Evolutionary conservation across 352 stramenopile genomes (phyloP).

Genomic region (Globisporangium nagaii): DNA sequence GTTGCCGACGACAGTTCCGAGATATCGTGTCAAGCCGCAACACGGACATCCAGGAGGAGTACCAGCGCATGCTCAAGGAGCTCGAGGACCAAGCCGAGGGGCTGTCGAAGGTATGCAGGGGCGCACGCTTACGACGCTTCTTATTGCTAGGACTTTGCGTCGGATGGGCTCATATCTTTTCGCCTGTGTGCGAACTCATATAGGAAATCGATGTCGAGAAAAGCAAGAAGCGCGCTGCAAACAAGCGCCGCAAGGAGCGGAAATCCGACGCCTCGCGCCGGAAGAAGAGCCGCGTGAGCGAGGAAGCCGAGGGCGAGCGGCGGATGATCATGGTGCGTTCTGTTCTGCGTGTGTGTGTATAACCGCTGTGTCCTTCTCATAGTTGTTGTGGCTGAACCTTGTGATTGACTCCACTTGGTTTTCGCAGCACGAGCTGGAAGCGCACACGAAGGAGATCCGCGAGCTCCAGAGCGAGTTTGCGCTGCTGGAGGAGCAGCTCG

Average conservation of each 20-base stretch:
- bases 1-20: constrained; percentile 32
- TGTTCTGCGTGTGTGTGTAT: no score
- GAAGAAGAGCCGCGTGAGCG: constrained; percentile 16
- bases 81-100: constrained; percentile 56
- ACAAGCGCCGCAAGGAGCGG: background rate
- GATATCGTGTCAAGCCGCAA: constrained; percentile 66
- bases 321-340: constrained; percentile 5
- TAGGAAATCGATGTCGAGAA: constrained; percentile 41
- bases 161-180: no score
- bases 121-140: no score
- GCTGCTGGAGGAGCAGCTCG: constrained; percentile 24
- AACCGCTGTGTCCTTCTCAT: no score
- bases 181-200: background rate
- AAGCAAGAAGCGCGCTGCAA: constrained; percentile 9
- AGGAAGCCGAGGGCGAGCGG: constrained; percentile 5
- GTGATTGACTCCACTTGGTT: background rate
- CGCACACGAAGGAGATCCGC: constrained; percentile 38
- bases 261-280: constrained; percentile 16
- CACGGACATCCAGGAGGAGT: constrained; percentile 70
- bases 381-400: background rate
- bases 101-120: constrained; percentile 24
- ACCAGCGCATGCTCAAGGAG: constrained; percentile 66
- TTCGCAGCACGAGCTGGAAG: constrained; percentile 28
- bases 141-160: no score
- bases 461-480: constrained; percentile 52